Evolutionary conservation across 1,139 yeast genomes (phyloP).

Genomic region (Wickerhamiella infanticola): DNA sequence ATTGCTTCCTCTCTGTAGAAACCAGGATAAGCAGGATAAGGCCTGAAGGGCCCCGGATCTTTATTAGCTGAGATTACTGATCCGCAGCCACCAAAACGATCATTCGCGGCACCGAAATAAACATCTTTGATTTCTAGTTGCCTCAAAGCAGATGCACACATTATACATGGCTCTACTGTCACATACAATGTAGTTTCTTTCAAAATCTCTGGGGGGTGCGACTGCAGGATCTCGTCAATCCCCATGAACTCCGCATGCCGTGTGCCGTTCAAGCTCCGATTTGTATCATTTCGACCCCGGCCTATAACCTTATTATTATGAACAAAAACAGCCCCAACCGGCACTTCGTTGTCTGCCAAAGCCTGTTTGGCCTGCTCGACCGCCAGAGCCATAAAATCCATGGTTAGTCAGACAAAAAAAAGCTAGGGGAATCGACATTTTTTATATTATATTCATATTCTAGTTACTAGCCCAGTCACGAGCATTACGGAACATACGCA

Average conservation of each 20-base stretch:
- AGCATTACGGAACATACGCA: slow-evolving; percentile 81
- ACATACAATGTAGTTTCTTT: slow-evolving; percentile 55
- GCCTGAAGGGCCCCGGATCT: slow-evolving; percentile 29
- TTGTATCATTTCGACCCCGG: slow-evolving; percentile 80
- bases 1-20: slow-evolving; percentile 69
- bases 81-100: slow-evolving; percentile 93
- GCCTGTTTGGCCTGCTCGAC: slow-evolving; percentile 38
- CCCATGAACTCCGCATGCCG: slow-evolving; percentile 89
- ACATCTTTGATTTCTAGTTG: slow-evolving; percentile 64
- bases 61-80: slow-evolving; percentile 53
- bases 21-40: slow-evolving; percentile 59
- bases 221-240: slow-evolving; percentile 36
- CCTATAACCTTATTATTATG: slow-evolving; percentile 42
- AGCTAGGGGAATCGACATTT: neutral
- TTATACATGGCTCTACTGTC: slow-evolving; percentile 94
- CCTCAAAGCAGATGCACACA: slow-evolving; percentile 90
- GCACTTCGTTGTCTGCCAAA: slow-evolving; percentile 42
- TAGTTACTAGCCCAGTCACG: slow-evolving; percentile 60
- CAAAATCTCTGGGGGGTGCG: slow-evolving; percentile 27
- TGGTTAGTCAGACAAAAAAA: neutral
- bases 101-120: slow-evolving; percentile 85
- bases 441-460: neutral
- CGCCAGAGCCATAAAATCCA: slow-evolving; percentile 13
- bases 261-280: slow-evolving; percentile 45
- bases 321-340: slow-evolving; percentile 61